Base-by-base conservation (phyloP, 768 basidiomycete genomes). In the Wakefieldia striispora region DNA sequence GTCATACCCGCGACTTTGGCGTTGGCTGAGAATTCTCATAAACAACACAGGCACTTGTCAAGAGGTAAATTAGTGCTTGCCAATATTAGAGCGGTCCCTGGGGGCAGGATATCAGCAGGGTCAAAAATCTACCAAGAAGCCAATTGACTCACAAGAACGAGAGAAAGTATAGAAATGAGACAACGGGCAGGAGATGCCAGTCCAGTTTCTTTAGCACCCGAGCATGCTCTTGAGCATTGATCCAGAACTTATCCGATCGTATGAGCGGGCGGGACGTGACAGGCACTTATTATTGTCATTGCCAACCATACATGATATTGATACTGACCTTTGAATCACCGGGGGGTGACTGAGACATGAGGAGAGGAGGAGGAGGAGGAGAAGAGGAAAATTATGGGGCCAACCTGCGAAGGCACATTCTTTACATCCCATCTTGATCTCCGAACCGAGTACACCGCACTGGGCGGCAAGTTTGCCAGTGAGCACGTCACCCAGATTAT, bases 1-100 rank as follows among this genome's bases (percentile, higher is more conserved):
- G 66, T 60, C 72, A 75, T 70, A 10, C 73, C 74, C 4, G 75
- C 75, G 29, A 77, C 69, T 60, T 63, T 59, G 4, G 70, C 70
- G 51, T 71, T 72, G 37, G 68, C 70, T 71, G 11, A 29, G 16
- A 12, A 12, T 19, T 31, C 5, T 19, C 27, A 40, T 47, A 14
- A 40, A 27, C 11, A 6, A 33, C 12, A 5, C 4, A 23, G 31
- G 20, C 37, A 9, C 8, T 27, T 36, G 19, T 23, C 19, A 16
- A 13, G 24, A 21, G n/a, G 9, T 3, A 3, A 38, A n/a, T 29
- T 26, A n/a, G 3, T 16, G 59, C 63, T 61, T 60, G 41, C 73
- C 73, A 43, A 75, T 62, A 52, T 72, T 75, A 49, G 70, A 61
- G 19, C 74, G 69, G 55, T 75, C 74, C 26, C 70, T 71, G 34